Evolutionary conservation across 2,329 filamentous ascomycete species (phyloP).

Genomic region (Neofusicoccum umdonicola): DNA sequence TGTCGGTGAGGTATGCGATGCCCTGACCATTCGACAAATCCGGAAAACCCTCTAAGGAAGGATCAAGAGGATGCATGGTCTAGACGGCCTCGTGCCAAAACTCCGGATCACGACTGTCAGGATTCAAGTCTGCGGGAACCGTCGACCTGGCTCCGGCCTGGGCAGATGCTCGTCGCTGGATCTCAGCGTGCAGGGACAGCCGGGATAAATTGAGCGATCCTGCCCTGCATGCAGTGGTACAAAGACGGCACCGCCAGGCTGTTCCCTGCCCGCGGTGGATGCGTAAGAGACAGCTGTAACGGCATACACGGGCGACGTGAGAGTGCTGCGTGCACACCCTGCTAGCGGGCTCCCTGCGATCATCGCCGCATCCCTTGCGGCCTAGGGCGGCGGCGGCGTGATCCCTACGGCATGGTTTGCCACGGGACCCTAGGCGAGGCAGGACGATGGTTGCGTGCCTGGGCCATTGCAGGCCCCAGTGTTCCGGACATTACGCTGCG

Average conservation of each 20-base stretch:
- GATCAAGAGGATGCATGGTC: not conserved
- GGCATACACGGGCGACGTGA: not conserved
- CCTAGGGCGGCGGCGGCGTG: not conserved
- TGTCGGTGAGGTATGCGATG: not conserved
- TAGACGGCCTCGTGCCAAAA: not conserved
- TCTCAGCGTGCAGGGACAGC: not conserved
- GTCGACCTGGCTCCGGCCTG: not conserved
- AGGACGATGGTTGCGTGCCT: not conserved
- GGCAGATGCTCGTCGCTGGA: not conserved
- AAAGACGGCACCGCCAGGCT: not conserved
- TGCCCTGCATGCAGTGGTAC: not conserved
- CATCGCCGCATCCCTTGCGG: not conserved
- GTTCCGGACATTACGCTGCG: too few relatives aligned
- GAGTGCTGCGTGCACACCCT: constrained; percentile 2
- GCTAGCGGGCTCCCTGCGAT: not conserved
- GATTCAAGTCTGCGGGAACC: not conserved
- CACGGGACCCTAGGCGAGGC: not conserved
- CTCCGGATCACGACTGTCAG: not conserved
- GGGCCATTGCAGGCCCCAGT: not conserved
- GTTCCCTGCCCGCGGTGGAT: not conserved
- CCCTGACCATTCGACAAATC: not conserved
- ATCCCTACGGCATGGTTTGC: not conserved
- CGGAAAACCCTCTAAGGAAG: not conserved
- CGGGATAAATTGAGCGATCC: not conserved
- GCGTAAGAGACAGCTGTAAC: constrained; percentile 9